A percentile compares a stretch with the other conserved stretches of the same genome.
Evolutionary conservation across 768 basidiomycete genomes (phyloP).

Genomic region (Mycena floridula): DNA sequence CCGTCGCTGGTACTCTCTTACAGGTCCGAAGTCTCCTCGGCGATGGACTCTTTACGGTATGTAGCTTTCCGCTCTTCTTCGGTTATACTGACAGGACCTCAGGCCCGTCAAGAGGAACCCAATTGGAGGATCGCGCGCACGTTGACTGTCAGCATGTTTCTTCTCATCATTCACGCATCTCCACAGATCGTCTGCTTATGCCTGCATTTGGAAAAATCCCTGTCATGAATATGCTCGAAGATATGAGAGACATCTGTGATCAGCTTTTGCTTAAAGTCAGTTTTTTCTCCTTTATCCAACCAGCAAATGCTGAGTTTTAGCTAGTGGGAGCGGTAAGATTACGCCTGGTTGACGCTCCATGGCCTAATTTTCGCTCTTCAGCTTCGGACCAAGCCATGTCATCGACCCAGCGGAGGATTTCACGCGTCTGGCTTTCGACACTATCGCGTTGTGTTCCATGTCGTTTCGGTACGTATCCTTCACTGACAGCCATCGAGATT

Average conservation of each 20-base stretch:
- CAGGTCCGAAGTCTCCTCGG: constrained; percentile 30
- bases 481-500: neutral
- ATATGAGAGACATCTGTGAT: constrained; percentile 38
- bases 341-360: too few species aligned
- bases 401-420: constrained; percentile 42
- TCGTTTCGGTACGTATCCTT: constrained; percentile 23
- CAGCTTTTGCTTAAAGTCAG: constrained; percentile 33
- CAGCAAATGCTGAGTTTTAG: neutral
- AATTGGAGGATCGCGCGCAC: constrained; percentile 42
- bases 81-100: neutral
- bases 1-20: constrained; percentile 23
- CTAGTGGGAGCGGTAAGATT: constrained; percentile 33
- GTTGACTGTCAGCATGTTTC: constrained; percentile 7
- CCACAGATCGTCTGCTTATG: constrained; percentile 24
- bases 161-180: neutral
- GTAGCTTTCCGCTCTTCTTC: constrained; percentile 1
- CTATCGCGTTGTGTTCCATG: constrained; percentile 40
- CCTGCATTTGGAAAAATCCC: constrained; percentile 32
- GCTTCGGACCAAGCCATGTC: constrained; percentile 34
- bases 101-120: constrained; percentile 34
- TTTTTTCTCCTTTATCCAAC: neutral
- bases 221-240: constrained; percentile 40
- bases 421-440: constrained; percentile 41
- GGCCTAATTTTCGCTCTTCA: too few species aligned
- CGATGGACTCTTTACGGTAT: constrained; percentile 36